Base-by-base conservation (phyloP, 2,329 filamentous ascomycete genomes). In the Mycocentrospora acerina region DNA sequence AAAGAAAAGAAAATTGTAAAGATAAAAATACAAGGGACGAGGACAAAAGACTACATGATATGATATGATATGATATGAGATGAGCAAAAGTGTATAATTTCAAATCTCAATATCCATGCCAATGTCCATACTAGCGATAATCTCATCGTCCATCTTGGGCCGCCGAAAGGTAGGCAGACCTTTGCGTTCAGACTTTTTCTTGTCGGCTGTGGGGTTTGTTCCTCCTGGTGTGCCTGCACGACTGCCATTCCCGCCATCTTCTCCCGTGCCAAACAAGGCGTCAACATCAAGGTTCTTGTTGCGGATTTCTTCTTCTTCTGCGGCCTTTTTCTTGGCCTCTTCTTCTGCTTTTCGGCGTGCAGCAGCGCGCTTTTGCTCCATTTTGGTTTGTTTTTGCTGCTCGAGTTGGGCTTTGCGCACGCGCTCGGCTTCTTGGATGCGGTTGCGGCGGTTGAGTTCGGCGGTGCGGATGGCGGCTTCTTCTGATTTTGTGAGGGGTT, bases 101-200 rank as follows among this genome's bases (percentile, higher is more conserved):
- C 59, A 88, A 54, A 95, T 88, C 53, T 95, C 90, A 56, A 95
- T 83, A 55, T 97, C 91, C 63, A 97, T 89, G 18, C 89, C 91
- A 55, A 97, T 71, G 64, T 97, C 93, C 73, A 97, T 74, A 17
- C 83, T 79, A 1, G 86, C 90, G 66, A 97, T 91, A 39, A 96
- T 86, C 60, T 97, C 93, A 61, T 97, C 93, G 46, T 95, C 90
- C 74, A 86, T 85, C 40, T 90, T 79, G 19, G 85, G 83, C 69
- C 87, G 78, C 53, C 76, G 83, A 59, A 91, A 87, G 32, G 89
- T 86, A 10, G 82, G 82, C 49, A 80, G 62, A 1, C 78, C 77
- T 24, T 77, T 77, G 42, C 67, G 60, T 53, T 71, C 70, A 28
- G 68, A 65, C 68, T 79, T 81, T 52, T 82, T 76, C 46, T 77